Evolutionary conservation across 2,329 filamentous ascomycete species (phyloP).

Genomic region (Cytospora piceicola): DNA sequence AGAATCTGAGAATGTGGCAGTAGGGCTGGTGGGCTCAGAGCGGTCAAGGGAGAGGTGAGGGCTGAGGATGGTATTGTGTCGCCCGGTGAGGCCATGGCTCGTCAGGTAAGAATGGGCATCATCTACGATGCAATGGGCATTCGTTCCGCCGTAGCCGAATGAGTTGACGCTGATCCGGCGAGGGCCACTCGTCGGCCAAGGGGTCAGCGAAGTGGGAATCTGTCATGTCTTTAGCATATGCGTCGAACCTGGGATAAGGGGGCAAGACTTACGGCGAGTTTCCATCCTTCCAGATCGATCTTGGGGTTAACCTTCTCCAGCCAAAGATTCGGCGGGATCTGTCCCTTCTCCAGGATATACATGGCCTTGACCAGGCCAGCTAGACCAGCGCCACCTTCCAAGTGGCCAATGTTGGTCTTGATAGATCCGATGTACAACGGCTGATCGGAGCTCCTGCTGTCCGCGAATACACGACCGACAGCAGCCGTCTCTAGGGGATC

Average conservation of each 20-base stretch:
- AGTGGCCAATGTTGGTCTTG: conserved; percentile 51
- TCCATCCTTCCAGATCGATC: conserved; percentile 22
- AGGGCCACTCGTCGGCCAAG: conserved; percentile 11
- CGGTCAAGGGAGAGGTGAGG: conserved; percentile 1
- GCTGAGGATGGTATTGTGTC: conserved; percentile 14
- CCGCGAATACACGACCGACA: conserved; percentile 11
- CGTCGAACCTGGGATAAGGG: background rate
- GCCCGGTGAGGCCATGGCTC: conserved; percentile 7
- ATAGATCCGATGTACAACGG: conserved; percentile 42
- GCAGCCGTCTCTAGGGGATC: conserved; percentile 31
- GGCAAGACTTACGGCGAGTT: conserved; percentile 25
- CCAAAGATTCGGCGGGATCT: conserved; percentile 46
- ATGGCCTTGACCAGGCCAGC: conserved; percentile 47
- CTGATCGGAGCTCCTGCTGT: conserved; percentile 34
- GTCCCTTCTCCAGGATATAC: conserved; percentile 42
- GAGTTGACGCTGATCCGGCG: conserved; percentile 50
- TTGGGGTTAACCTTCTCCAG: conserved; percentile 36
- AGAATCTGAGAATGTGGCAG: background rate
- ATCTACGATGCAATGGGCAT: conserved; percentile 41
- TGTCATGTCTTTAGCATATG: background rate
- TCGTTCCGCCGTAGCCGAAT: conserved; percentile 53
- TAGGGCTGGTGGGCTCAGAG: conserved; percentile 1
- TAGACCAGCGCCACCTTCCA: conserved; percentile 51
- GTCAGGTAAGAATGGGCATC: conserved; percentile 12
- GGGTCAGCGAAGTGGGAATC: conserved; percentile 4